Evolutionary conservation across 768 basidiomycete genomes (phyloP).

Genomic region (Amanita jacksonii): DNA sequence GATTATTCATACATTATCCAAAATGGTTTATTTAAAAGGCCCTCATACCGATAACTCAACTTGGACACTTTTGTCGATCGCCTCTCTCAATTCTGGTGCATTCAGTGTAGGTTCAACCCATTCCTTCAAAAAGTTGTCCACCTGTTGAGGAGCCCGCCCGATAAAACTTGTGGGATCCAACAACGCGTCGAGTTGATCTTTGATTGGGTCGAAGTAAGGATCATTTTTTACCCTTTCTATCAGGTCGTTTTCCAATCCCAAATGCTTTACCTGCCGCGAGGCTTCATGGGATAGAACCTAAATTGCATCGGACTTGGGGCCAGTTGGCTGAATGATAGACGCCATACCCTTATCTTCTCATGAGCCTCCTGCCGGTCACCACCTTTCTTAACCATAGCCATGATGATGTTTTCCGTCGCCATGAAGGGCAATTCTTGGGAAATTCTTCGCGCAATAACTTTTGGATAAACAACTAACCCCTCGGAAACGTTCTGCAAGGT

Average conservation of each 20-base stretch:
- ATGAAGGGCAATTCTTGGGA: conserved; percentile 96
- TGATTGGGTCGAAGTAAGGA: conserved; percentile 86
- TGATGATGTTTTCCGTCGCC: conserved; percentile 99
- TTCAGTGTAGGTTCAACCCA: conserved; percentile 82
- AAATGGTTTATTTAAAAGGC: no score
- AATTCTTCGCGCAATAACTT: conserved; percentile 88
- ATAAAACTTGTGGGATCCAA: conserved; percentile 86
- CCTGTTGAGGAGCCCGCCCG: conserved; percentile 92
- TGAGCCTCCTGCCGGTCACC: conserved; percentile 97
- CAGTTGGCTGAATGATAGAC: neutral
- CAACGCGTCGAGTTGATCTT: conserved; percentile 63
- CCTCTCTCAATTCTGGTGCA: conserved; percentile 44
- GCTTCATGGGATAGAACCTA: conserved; percentile 93
- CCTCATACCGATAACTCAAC: conserved; percentile 56
- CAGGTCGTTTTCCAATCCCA: conserved; percentile 92
- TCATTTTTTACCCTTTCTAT: conserved; percentile 79
- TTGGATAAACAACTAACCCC: conserved; percentile 98
- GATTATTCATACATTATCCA: no score
- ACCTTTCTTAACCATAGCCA: conserved; percentile 93
- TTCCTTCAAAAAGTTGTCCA: conserved; percentile 76
- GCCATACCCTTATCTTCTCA: conserved; percentile 78
- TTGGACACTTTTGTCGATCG: conserved; percentile 39
- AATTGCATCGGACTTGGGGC: neutral
- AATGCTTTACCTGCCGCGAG: conserved; percentile 86
- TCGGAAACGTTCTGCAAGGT: conserved; percentile 96